Evolutionary conservation across 305 asterid species (phyloP).

Genomic region (Fraxinus platypoda): DNA sequence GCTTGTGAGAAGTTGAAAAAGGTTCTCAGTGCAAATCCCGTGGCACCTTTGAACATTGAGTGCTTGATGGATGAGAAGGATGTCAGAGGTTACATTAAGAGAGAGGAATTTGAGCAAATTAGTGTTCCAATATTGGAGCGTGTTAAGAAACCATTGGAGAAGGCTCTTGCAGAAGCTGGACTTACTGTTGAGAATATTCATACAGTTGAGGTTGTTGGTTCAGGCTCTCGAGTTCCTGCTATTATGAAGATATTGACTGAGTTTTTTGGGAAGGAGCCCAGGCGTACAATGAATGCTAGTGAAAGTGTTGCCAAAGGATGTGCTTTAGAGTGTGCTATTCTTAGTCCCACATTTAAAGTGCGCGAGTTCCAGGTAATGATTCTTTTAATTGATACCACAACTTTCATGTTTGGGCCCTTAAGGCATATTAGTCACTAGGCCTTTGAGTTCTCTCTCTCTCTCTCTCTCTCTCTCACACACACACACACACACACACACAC

Average conservation of each 20-base stretch:
- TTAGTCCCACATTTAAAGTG: constrained; percentile 90
- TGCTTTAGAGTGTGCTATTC: constrained; percentile 86
- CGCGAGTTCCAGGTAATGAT: constrained; percentile 77
- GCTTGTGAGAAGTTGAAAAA: constrained; percentile 89
- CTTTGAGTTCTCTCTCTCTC: neutral
- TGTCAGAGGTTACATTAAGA: constrained; percentile 74
- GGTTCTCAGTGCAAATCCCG: constrained; percentile 91
- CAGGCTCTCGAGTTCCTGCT: constrained; percentile 95
- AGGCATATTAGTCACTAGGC: no score
- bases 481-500: neutral
- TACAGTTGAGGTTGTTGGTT: constrained; percentile 86
- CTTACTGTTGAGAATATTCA: constrained; percentile 56
- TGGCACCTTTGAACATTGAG: constrained; percentile 88
- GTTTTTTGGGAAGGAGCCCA: constrained; percentile 81
- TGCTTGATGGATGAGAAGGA: constrained; percentile 97
- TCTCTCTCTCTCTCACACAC: neutral
- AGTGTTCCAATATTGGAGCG: constrained; percentile 82
- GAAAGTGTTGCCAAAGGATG: constrained; percentile 89
- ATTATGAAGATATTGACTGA: constrained; percentile 68
- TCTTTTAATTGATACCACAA: neutral
- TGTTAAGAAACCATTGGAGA: constrained; percentile 77
- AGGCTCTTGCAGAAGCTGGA: constrained; percentile 82
- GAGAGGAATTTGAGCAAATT: constrained; percentile 87
- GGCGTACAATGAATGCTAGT: constrained; percentile 92
- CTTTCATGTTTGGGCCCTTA: neutral